Base-by-base conservation (phyloP, 2,329 filamentous ascomycete species). In the Fusarium scirpi region DNA sequence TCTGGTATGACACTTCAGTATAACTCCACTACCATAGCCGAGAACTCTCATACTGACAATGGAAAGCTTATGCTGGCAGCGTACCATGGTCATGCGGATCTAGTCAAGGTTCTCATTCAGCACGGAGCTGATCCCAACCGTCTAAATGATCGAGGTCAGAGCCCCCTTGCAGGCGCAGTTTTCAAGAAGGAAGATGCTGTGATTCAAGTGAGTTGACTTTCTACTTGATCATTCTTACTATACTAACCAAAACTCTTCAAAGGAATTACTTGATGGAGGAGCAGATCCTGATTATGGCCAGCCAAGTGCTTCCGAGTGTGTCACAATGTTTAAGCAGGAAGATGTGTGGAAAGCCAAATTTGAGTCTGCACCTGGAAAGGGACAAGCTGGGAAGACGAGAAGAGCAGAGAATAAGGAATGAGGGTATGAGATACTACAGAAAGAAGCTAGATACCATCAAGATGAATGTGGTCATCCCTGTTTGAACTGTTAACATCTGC, bases 151-250 rank as follows among this genome's bases (percentile, higher is more conserved):
- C 80, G 87, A 46, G 89, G 89, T 0, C 91, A 93, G 79, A 91
- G 89, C 67, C 88, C 89, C 1, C 82, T 93, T 6, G 90, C 91
- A 1, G 91, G 91, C 0, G 91, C 91, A 0, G 88, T 93, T 11
- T 93, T 93, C 78, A 93, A 93, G 79, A 88, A 87, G 13, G 89
- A 91, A 74, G 85, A 87, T 58, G 86, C 85, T 6, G 88, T 93
- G 5, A 85, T 93, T 12, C 86, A 87, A 76, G 85, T 87, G 63
- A 53, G 78, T 15, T 18, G 22, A 32, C 8, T 6, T 18, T 16
- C 11, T 20, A 30, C 6, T 25, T 6, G 7, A 20, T 18, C 13
- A 16, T 3, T 25, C 25, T 34, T 27, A 11, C 27, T 24, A 9
- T 34, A 27, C 22, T 70, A 20, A 65, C 13, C 12, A 15, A 0